Evolutionary conservation across 2,329 filamentous ascomycete genomes (phyloP), one percentile per base, ranked within the genome.

Genomic region (Fusarium verticillioides): DNA sequence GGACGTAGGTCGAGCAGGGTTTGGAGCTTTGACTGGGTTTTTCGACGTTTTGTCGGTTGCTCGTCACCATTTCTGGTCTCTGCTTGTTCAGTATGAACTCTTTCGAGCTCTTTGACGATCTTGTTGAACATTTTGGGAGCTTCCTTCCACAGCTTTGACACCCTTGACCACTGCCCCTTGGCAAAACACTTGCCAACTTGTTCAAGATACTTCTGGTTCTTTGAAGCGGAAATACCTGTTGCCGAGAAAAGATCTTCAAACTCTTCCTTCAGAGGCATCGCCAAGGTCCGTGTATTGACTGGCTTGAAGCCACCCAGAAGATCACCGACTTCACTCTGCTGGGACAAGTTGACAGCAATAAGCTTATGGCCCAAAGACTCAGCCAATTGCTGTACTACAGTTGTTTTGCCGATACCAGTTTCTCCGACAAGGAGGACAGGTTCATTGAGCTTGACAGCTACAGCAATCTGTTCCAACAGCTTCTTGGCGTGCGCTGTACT

Each of bases 321-420:
- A 83, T 99, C 96, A n/a, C 95, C 94, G 44, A 93, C 95, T 82
- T 99, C 97, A 78, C 95, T 98, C 81, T 99, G 97, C 80, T 99
- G 97, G 1, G 96, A 99, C 80, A 99, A 82, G 79, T 99, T 99
- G 79, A 99, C 95, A 6, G 95, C 94, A 1, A 95, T 93, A 18
- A 99, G 88, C 77, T 94, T 97, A 79, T 95, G 93, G 4, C 95
- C 94, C 34, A 98, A 87, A 7, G 92, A 89, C 65, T 93, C 91
- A 1, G 96, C 95, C 63, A 99, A 86, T 79, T 98, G 95, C 81
- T 99, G 96, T 19, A 99, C 92, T 32, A 96, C 93, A 1, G 96
- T 97, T 1, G 96, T 99, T 83, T 99, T 99, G 77, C 96, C 96
- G 57, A 97, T 98, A 85, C 96, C 96, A 12, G 96, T 99, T 84